A percentile compares a stretch with the other conserved stretches of the same genome.
Conservation (phyloP, 1,284 basidiomycete genomes). For the Cutaneotrichosporon curvatum region DNA sequence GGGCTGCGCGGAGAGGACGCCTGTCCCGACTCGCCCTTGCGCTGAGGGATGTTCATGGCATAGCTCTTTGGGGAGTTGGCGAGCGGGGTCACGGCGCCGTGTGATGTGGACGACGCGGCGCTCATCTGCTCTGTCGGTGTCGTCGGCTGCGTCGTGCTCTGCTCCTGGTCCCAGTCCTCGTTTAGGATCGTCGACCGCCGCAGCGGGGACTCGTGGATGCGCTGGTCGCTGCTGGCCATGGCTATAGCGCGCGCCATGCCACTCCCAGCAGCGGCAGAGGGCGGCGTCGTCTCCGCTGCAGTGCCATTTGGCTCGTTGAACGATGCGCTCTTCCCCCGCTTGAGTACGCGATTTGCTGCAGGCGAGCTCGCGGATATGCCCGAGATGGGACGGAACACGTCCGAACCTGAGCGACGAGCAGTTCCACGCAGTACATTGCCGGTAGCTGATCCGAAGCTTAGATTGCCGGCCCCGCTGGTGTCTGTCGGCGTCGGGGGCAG, state of each 20-base stretch:
- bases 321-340: slow-evolving; percentile 20
- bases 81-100: not conserved
- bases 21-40: not conserved
- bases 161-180: not conserved
- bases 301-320: slow-evolving; percentile 13
- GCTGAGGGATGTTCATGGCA: not conserved
- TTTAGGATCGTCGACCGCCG: not conserved
- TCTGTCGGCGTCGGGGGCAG: slow-evolving; percentile 13
- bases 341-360: slow-evolving; percentile 5
- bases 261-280: not conserved
- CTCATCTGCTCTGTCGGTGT: not conserved
- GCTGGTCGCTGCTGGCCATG: too few relatives aligned
- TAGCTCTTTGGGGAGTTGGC: not conserved
- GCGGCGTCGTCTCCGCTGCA: not conserved
- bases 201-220: slow-evolving; percentile 1
- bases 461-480: not conserved
- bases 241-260: too few relatives aligned
- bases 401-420: not conserved
- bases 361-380: not conserved
- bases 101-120: not conserved
- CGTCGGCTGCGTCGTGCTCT: not conserved
- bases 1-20: too few relatives aligned
- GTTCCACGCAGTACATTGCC: too few relatives aligned
- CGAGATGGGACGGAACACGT: not conserved
- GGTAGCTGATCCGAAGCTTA: not conserved